These are phyloP conservation scores for Alternaria panax DNA, from an alignment of 2,329 filamentous ascomycete genomes.

Conservation along the genomic window DNA sequence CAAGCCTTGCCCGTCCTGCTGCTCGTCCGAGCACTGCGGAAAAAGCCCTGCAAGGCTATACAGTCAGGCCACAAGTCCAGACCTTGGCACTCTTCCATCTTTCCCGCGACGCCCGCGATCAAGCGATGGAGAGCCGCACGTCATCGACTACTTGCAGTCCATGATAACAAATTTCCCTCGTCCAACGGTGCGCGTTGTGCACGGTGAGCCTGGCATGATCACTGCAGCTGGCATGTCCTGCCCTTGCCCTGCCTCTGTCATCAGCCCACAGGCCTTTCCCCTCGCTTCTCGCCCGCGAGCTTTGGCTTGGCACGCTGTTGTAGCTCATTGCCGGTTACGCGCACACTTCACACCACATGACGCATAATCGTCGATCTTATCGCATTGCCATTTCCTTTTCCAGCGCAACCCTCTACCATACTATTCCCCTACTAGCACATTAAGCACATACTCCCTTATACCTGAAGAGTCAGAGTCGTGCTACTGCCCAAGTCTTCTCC, in stretches of 20 bases:
- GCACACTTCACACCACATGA: conserved; percentile 2
- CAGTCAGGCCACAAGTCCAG: background rate
- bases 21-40: conserved; percentile 16
- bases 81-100: conserved; percentile 9
- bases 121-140: conserved; percentile 2
- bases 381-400: background rate
- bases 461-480: background rate
- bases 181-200: too few relatives aligned
- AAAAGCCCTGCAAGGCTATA: background rate
- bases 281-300: background rate
- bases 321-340: background rate
- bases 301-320: background rate
- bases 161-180: background rate
- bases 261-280: background rate
- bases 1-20: conserved; percentile 19
- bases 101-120: conserved; percentile 12
- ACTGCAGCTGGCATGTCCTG: too few relatives aligned
- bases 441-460: background rate
- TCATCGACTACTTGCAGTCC: conserved; percentile 11
- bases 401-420: background rate
- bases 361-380: conserved; percentile 4
- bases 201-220: conserved; percentile 3
- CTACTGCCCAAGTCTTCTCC: background rate
- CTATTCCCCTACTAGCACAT: background rate
- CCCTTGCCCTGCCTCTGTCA: background rate